These are phyloP conservation scores for Fusarium miscanthi DNA, from an alignment of 2,329 filamentous ascomycete genomes.

Conservation along the genomic window DNA sequence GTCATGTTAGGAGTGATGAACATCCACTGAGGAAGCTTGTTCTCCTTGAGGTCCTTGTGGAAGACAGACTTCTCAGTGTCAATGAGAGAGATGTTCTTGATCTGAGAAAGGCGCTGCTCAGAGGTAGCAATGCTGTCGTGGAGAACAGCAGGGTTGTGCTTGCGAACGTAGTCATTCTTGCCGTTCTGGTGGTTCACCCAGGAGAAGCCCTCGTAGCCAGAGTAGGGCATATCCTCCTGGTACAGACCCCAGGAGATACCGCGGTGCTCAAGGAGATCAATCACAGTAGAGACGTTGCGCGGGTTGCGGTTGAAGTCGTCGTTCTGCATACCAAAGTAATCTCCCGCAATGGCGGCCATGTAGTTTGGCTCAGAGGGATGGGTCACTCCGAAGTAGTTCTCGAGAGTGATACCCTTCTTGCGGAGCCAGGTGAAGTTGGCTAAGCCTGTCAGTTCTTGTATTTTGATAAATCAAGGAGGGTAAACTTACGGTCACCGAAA, in stretches of 20 bases:
- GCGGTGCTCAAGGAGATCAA: constrained; percentile 75
- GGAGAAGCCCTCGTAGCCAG: constrained; percentile 74
- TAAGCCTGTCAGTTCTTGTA: neutral
- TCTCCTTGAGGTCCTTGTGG: constrained; percentile 70
- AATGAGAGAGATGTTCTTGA: constrained; percentile 73
- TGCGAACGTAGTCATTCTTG: constrained; percentile 82
- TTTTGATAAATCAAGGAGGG: rapidly evolving
- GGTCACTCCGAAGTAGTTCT: constrained; percentile 63
- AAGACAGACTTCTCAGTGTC: constrained; percentile 65
- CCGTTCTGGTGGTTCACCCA: constrained; percentile 74
- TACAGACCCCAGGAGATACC: constrained; percentile 77
- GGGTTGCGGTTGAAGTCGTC: constrained; percentile 67
- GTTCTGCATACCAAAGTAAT: constrained; percentile 72
- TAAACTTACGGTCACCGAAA: constrained; percentile 65
- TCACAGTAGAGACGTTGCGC: constrained; percentile 71
- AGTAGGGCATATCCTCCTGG: constrained; percentile 81
- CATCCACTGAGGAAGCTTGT: constrained; percentile 76
- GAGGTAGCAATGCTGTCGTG: constrained; percentile 73
- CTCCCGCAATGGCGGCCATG: constrained; percentile 68
- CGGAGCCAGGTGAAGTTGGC: constrained; percentile 46
- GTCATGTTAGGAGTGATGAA: constrained; percentile 82
- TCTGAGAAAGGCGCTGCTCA: constrained; percentile 69
- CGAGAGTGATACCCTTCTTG: constrained; percentile 46
- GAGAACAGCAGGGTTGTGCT: constrained; percentile 77
- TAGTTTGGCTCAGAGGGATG: constrained; percentile 78